Evolutionary conservation across 2,329 filamentous ascomycete genomes (phyloP), one percentile per base, ranked within the genome.

Genomic region (Colletotrichum lindemuthianum): DNA sequence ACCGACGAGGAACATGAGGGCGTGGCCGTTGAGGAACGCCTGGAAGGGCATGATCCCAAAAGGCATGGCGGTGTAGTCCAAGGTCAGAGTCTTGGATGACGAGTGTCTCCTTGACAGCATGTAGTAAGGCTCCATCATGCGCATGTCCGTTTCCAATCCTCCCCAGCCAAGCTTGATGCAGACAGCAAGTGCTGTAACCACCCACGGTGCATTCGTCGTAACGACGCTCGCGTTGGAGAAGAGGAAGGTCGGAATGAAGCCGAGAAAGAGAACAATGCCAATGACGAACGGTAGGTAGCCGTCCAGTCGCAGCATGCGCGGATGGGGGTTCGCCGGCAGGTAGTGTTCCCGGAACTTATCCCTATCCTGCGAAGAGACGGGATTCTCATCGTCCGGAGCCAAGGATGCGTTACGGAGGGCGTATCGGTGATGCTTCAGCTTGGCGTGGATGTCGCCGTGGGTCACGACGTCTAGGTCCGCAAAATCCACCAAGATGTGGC

Each of bases 121-220:
- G 72, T 89, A 91, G 72, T 90, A 93, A 2, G 90, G 90, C 74
- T 92, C 89, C 75, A 92, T 86, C 83, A 92, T 89, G 45, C 90
- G 88, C 50, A 92, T 83, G 33, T 88, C 85, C 60, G 86, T 89
- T 71, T 92, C 91, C 66, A 92, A 80, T 3, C 86, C 85, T 65
- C 84, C 84, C 90, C 90, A 93, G 49, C 84, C 79, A 24, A 92
- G 81, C 74, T 91, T 92, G 70, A 92, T 84, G 60, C 82, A 75
- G 16, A 92, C 88, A 1, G 90, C 88, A 7, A 91, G 71, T 3
- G 84, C 82, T 0, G 90, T 92, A 37, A 92, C 77, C 8, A 89
- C 77, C 83, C 88, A 92, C 0, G 90, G 87, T 2, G 87, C 82
- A 67, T 84, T 85, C 60, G 90, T 84, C 2, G 87, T 87, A 8